Evolutionary conservation across 2,329 filamentous ascomycete species (phyloP).

Genomic region (Boeremia lycopersici): DNA sequence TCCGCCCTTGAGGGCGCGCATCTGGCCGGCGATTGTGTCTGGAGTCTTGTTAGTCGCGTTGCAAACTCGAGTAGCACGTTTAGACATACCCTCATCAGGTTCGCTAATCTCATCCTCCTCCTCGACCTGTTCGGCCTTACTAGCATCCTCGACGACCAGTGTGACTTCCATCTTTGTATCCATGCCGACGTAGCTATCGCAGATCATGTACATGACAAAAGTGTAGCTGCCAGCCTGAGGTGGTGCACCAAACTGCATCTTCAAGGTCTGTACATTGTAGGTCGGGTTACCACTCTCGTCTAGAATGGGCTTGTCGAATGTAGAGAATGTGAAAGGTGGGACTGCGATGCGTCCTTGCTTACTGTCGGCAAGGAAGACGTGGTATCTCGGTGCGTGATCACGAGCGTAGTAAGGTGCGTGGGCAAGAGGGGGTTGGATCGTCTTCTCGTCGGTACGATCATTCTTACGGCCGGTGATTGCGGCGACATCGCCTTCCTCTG

Average conservation of each 20-base stretch:
- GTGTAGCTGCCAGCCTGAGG: slow-evolving; percentile 91
- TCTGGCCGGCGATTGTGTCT: slow-evolving; percentile 91
- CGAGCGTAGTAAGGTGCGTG: slow-evolving; percentile 89
- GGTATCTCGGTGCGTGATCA: slow-evolving; percentile 89
- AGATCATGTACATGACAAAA: slow-evolving; percentile 91
- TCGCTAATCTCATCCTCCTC: slow-evolving; percentile 96
- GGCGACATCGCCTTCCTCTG: slow-evolving; percentile 89
- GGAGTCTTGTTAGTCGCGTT: slow-evolving; percentile 32
- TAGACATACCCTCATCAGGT: slow-evolving; percentile 83
- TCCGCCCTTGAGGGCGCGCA: slow-evolving; percentile 82
- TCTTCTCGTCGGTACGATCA: slow-evolving; percentile 68
- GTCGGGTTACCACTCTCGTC: slow-evolving; percentile 82
- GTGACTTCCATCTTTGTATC: slow-evolving; percentile 92
- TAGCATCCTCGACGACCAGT: slow-evolving; percentile 85
- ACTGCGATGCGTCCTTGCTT: slow-evolving; percentile 97
- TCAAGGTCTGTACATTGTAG: slow-evolving; percentile 93
- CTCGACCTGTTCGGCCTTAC: slow-evolving; percentile 78
- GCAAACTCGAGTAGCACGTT: neutral
- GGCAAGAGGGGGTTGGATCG: slow-evolving; percentile 80
- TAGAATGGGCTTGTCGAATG: slow-evolving; percentile 88
- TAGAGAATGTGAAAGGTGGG: slow-evolving; percentile 91
- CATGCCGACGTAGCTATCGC: slow-evolving; percentile 93
- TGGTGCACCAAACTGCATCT: slow-evolving; percentile 95
- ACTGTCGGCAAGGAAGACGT: slow-evolving; percentile 90
- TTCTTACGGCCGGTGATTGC: slow-evolving; percentile 76